Percentiles rank a stretch among this genome's conserved stretches.
phyloP scores from a whole-genome alignment of 306 rosid genomes.

The Crotalaria pallida region DNA sequence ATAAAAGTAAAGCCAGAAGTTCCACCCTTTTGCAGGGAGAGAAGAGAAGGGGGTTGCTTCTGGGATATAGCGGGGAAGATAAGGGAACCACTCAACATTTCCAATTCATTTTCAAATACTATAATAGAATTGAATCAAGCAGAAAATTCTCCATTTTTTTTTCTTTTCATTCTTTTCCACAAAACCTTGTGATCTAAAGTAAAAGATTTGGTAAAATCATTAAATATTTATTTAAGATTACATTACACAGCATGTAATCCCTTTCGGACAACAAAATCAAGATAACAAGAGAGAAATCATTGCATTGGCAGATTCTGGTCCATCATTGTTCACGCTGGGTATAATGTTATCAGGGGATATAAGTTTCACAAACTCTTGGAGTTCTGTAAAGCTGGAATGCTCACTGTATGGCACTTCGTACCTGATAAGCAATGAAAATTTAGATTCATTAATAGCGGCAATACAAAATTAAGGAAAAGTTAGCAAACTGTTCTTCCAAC shows the following conservation, averaged over 20 bases:
- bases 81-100: not conserved
- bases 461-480: not conserved
- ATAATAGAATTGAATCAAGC: not conserved
- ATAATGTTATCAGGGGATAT: constrained; percentile 71
- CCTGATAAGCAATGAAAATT: constrained; percentile 34
- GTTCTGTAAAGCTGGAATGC: constrained; percentile 88
- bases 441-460: constrained; percentile 1
- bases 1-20: not conserved
- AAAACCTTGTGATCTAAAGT: not conserved
- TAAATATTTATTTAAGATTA: not conserved
- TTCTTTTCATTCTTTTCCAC: not conserved
- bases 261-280: constrained; percentile 28
- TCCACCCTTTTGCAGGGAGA: not conserved
- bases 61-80: not conserved
- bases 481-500: not conserved
- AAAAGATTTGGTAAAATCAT: constrained; percentile 3
- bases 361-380: constrained; percentile 66
- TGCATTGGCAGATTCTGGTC: constrained; percentile 64
- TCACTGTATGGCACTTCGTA: constrained; percentile 96
- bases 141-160: not conserved
- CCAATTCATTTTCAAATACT: constrained; percentile 2
- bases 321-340: constrained; percentile 87
- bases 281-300: constrained; percentile 72
- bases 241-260: not conserved
- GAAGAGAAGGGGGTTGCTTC: not conserved